Base-by-base conservation (phyloP, 352 stramenopile genomes). In the Globisporangium orthogonon region DNA sequence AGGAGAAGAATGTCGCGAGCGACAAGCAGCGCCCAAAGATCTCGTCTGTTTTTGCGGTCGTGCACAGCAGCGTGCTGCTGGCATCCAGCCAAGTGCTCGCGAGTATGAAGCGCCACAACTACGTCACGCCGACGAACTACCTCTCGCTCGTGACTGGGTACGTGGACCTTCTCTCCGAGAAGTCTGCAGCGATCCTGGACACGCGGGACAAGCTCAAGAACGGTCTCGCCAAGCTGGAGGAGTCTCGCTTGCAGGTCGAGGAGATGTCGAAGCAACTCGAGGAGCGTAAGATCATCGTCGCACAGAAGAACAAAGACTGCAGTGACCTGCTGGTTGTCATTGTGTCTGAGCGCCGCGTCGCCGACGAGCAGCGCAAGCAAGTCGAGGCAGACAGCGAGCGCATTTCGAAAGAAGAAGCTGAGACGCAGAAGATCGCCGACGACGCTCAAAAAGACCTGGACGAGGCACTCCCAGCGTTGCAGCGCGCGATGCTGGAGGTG, bases 401-500 rank as follows among this genome's bases (percentile, higher is more conserved):
- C 28, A 98, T 98, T 45, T 63, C 35, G 0, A 94, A 95, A 52
- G 94, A 98, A 57, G 94, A 96, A 44, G 76, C 69, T 6, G 90
- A 98, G 60, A 98, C 87, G 2, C 95, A 97, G 66, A 91, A 93
- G 23, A 98, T 98, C 55, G 91, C 92, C 9, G 87, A 97, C 37
- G 95, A 98, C 57, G 94, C 94, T 0, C 85, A 98, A 57, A 91
- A 90, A n/a, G 95, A 98, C 67, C 70, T 98, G 11, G 89, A 96
- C 17, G 89, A 98, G 59, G 95, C 95, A 7, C 72, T 98, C 17
- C 95, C 95, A 9, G 92, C 90, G 17, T 70, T 98, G 2, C 87
- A 98, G 58, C 78, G 84, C 1, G 95, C 95, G 9, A 97, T 98
- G 87, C 54, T 62, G 17, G 94, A 98, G 59, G 94, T 98, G 14